phyloP scores from a whole-genome alignment of 805 yeast genomes.

The Wickerhamiella azymoides region DNA sequence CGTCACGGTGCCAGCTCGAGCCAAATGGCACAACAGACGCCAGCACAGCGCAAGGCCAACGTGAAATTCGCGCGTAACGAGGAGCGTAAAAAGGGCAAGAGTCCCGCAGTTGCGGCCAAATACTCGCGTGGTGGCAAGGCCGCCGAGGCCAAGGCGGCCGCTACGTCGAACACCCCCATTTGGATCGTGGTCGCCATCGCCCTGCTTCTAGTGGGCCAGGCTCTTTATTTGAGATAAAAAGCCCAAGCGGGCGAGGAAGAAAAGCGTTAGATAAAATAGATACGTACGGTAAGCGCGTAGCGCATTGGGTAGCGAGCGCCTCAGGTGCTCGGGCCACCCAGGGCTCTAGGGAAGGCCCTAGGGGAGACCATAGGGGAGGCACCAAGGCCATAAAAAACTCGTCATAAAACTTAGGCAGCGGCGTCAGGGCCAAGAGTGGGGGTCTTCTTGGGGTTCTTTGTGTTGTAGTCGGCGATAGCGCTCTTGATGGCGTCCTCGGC shows the following conservation, averaged over 20 bases:
- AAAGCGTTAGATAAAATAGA: too few species aligned
- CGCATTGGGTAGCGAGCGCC: too few species aligned
- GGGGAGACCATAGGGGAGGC: too few species aligned
- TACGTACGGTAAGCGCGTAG: too few species aligned
- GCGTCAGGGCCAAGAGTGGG: constrained; percentile 54
- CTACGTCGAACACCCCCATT: background rate
- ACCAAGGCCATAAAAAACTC: too few species aligned
- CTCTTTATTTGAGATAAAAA: constrained; percentile 1
- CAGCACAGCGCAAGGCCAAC: constrained; percentile 79
- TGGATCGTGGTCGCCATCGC: background rate
- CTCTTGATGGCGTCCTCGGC: constrained; percentile 98
- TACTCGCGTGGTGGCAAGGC: constrained; percentile 6
- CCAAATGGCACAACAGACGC: constrained; percentile 41
- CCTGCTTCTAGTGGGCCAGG: constrained; percentile 7
- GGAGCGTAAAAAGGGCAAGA: constrained; percentile 63
- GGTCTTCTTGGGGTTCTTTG: constrained; percentile 48
- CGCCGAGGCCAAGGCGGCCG: background rate
- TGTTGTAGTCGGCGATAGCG: constrained; percentile 86
- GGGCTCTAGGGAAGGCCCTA: too few species aligned
- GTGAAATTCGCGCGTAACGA: constrained; percentile 63
- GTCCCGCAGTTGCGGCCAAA: constrained; percentile 18
- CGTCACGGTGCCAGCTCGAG: too few species aligned
- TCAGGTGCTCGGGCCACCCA: too few species aligned
- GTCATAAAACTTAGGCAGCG: constrained; percentile 12
- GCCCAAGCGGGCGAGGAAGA: too few species aligned